Percentiles rank a stretch among this genome's conserved stretches.
phyloP scores from a whole-genome alignment of 352 stramenopile genomes.

The Phytophthora meadii region DNA sequence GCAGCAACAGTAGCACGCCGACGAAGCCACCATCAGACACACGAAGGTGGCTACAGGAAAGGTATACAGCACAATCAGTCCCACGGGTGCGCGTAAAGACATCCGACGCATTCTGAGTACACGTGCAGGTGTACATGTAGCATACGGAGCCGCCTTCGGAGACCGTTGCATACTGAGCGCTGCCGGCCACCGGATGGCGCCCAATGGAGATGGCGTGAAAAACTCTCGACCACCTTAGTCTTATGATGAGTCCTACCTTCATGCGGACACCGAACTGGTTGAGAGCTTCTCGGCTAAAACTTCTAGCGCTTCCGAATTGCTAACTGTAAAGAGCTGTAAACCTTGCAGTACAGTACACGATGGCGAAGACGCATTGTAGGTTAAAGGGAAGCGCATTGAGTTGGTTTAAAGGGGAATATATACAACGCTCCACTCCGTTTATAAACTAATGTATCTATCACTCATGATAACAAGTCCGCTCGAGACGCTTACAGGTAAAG shows the following conservation, averaged over 20 bases:
- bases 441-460: conserved; percentile 54
- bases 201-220: conserved; percentile 33
- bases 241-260: conserved; percentile 24
- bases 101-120: conserved; percentile 12
- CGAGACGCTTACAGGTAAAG: conserved; percentile 40
- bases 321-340: background rate
- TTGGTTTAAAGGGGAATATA: conserved; percentile 31
- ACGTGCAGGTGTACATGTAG: conserved; percentile 4
- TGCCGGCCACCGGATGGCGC: conserved; percentile 8
- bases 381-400: conserved; percentile 16
- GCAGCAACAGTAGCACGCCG: conserved; percentile 15
- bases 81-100: conserved; percentile 29
- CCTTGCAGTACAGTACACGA: no score
- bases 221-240: conserved; percentile 17
- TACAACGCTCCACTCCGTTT: conserved; percentile 40
- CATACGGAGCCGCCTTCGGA: conserved; percentile 30
- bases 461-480: conserved; percentile 36
- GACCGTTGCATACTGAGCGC: conserved; percentile 21
- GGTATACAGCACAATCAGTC: conserved; percentile 37
- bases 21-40: conserved; percentile 11
- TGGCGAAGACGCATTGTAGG: background rate
- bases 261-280: background rate
- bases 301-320: background rate
- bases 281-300: background rate
- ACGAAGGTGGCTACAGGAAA: conserved; percentile 10